Base-by-base conservation (phyloP, 495 filamentous ascomycete species). In the Lasiosphaeria hispida region DNA sequence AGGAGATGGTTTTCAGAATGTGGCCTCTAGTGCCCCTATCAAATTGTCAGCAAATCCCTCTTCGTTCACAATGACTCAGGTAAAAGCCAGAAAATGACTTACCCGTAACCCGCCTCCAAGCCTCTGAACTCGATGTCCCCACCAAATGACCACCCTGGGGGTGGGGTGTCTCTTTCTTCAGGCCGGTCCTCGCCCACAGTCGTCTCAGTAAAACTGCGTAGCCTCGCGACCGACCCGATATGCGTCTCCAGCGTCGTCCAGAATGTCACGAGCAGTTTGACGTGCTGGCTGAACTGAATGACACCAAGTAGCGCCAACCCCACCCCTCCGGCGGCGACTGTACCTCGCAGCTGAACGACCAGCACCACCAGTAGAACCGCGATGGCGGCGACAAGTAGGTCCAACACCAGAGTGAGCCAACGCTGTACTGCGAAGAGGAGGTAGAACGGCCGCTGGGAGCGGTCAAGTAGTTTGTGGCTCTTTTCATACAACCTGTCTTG, bases 241-340 rank as follows among this genome's bases (percentile, higher is more conserved):
- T 75, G 80, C 1, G 75, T 81, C 55, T 85, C 82, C 8, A 85
- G 61, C n/a, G 60, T 57, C 0, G 80, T 81, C 74, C 75, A 84
- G 17, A 55, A 67, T 13, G 58, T 66, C 15, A 80, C 73, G 7
- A 68, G 60, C 34, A 78, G 60, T 57, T 62, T 73, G 36, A 68
- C 64, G 39, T 63, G 75, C 18, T 69, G 64, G 37, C 67, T 64
- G 42, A 73, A 65, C 56, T 65, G 60, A 17, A 71, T 64, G 0
- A 73, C 58, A 11, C 69, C 69, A 36, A 73, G 64, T 11, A 68
- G 56, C 2, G 67, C 69, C 0, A 71, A 63, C 9, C 69, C 71
- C 9, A 73, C 61, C 0, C 65, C 69, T n/a, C 65, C 65, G 0
- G 65, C 68, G 9, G 45, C 77, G 65, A 43, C 72, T 68, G 57